These are phyloP conservation scores for Ambrosia hybrid DNA, from an alignment of 140 eudicot genomes.

Conservation along the genomic window DNA sequence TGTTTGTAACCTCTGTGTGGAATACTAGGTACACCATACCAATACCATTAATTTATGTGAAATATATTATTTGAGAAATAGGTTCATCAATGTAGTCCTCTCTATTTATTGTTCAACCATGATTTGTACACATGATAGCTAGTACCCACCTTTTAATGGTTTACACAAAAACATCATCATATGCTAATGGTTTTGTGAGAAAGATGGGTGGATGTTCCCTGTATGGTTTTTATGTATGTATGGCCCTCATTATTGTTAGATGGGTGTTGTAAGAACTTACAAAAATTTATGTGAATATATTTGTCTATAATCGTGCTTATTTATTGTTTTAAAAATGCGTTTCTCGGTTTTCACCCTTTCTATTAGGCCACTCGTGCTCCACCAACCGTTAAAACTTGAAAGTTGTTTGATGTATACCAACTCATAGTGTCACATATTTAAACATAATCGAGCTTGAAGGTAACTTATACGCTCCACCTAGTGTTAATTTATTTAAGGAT, in stretches of 20 bases:
- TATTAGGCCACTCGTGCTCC: not conserved
- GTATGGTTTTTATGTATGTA: no score
- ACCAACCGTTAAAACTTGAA: not conserved
- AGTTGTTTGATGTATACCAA: not conserved
- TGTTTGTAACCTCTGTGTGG: conserved; percentile 30
- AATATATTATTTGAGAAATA: not conserved
- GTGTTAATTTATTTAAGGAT: not conserved
- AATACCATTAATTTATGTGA: not conserved
- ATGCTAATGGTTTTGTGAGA: no score
- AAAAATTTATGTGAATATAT: not conserved
- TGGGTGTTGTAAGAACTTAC: conserved; percentile 23
- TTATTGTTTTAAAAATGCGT: no score
- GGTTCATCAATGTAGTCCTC: not conserved
- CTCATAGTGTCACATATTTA: not conserved
- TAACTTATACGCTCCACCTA: not conserved
- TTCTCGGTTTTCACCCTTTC: not conserved
- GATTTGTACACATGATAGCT: conserved; percentile 7
- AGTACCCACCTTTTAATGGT: no score
- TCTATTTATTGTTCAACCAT: not conserved
- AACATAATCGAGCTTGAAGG: not conserved
- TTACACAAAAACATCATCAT: no score
- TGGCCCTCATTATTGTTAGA: no score
- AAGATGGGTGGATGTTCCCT: no score
- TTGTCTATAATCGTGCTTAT: not conserved
- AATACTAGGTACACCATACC: not conserved